Percentiles rank a stretch among this genome's conserved stretches.
Conservation (phyloP, 1,284 basidiomycete species). For the Mycena sp. region DNA sequence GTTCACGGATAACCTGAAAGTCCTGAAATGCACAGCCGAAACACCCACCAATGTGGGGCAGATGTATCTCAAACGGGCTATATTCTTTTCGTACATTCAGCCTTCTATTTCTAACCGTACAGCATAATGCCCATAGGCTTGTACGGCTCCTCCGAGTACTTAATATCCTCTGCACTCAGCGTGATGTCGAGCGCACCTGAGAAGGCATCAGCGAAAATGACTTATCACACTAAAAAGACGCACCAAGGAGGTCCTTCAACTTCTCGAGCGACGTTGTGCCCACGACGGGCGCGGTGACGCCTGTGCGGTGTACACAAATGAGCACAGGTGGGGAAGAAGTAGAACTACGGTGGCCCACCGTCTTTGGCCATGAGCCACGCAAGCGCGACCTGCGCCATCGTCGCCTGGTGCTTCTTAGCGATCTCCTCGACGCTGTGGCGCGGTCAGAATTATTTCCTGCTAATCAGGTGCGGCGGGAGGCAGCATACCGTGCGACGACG, state of each 20-base stretch:
- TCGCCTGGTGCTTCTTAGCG: conserved; percentile 56
- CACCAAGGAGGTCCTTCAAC: conserved; percentile 59
- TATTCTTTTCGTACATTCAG: too few species aligned
- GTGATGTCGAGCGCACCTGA: conserved; percentile 50
- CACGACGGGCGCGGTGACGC: conserved; percentile 64
- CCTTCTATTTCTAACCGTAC: too few species aligned
- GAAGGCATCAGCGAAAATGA: neutral
- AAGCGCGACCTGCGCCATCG: conserved; percentile 67
- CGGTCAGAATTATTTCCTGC: neutral
- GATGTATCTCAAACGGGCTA: too few species aligned
- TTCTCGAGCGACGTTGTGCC: conserved; percentile 64
- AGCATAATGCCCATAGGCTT: conserved; percentile 45
- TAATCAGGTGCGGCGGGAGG: conserved; percentile 21
- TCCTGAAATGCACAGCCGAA: too few species aligned
- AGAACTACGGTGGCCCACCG: conserved; percentile 30
- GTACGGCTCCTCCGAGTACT: conserved; percentile 58
- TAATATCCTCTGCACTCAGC: conserved; percentile 60
- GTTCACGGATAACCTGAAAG: too few species aligned
- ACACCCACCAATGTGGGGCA: too few species aligned
- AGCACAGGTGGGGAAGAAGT: neutral
- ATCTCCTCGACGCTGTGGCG: conserved; percentile 60
- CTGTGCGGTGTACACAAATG: conserved; percentile 28
- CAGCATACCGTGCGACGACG: conserved; percentile 36
- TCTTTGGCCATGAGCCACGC: conserved; percentile 62
- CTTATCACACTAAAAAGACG: conserved; percentile 19